Conservation (phyloP, 1,284 basidiomycete genomes). For the Cryptococcus hybrid region DNA sequence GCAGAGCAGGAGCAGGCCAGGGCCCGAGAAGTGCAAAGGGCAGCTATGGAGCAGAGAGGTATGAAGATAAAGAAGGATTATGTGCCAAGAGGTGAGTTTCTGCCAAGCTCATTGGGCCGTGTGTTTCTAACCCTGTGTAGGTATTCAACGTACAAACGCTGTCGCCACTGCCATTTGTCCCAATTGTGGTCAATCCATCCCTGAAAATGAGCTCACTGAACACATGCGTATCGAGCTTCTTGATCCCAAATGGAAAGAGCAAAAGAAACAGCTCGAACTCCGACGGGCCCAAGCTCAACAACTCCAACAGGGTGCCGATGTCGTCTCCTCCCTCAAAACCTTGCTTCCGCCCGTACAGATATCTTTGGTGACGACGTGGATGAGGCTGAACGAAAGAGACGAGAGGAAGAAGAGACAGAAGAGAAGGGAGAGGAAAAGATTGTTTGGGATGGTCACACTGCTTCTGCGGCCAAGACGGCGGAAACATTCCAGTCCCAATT, state of each 20-base stretch:
- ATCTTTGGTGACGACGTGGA: constrained; percentile 84
- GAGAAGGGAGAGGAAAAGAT: constrained; percentile 84
- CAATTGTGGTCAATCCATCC: constrained; percentile 90
- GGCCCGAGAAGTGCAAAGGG: constrained; percentile 73
- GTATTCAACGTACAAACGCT: constrained; percentile 59
- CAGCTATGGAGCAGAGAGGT: constrained; percentile 70
- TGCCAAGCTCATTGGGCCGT: constrained; percentile 4
- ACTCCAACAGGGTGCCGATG: constrained; percentile 80
- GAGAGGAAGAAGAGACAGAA: constrained; percentile 80
- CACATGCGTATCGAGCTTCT: constrained; percentile 98
- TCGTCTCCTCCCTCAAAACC: constrained; percentile 86
- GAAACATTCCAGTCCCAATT: constrained; percentile 87
- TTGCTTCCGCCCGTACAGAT: constrained; percentile 88
- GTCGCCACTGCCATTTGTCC: constrained; percentile 80
- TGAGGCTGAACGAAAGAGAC: constrained; percentile 76
- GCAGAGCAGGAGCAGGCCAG: constrained; percentile 72
- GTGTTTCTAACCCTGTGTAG: constrained; percentile 43
- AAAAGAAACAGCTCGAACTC: constrained; percentile 78
- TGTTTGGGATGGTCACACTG: constrained; percentile 94
- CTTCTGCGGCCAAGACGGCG: constrained; percentile 79
- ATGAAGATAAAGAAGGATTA: constrained; percentile 99
- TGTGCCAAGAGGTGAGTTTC: constrained; percentile 77
- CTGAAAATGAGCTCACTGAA: constrained; percentile 91
- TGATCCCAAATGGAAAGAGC: constrained; percentile 96
- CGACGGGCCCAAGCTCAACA: constrained; percentile 88